Percentiles rank a stretch among this genome's conserved stretches.
phyloP scores from a whole-genome alignment of 176 grass and related monocot species.

The Oryza rufipogon region DNA sequence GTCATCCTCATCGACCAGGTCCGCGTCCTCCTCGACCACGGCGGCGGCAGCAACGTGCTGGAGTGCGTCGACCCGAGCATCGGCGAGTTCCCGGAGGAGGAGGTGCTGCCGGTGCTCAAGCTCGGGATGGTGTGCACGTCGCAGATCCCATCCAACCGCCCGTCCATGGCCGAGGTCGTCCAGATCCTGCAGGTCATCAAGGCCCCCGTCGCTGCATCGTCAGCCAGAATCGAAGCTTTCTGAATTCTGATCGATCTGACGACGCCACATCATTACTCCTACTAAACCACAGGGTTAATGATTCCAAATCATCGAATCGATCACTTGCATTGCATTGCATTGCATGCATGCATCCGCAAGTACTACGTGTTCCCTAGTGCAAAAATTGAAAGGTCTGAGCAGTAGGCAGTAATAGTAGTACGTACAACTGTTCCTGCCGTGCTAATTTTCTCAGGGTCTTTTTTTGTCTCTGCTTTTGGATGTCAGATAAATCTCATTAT shows the following conservation, averaged over 20 bases:
- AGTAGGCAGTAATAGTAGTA: not conserved
- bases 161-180: slow-evolving; percentile 93
- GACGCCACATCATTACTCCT: not conserved
- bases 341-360: not conserved
- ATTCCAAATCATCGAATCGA: not conserved
- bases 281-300: not conserved
- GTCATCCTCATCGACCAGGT: slow-evolving; percentile 80
- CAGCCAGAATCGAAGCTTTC: slow-evolving; percentile 52
- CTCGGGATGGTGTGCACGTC: slow-evolving; percentile 93
- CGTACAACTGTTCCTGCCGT: not conserved
- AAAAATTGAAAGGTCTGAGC: not conserved
- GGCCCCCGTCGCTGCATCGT: slow-evolving; percentile 50
- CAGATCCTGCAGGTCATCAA: slow-evolving; percentile 98
- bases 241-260: not conserved
- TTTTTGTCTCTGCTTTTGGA: not conserved
- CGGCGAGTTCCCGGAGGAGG: slow-evolving; percentile 80
- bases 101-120: slow-evolving; percentile 93
- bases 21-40: slow-evolving; percentile 64
- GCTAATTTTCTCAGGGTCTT: not conserved
- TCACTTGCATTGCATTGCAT: not conserved
- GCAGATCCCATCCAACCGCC: slow-evolving; percentile 87
- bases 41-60: slow-evolving; percentile 69
- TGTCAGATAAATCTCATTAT: not conserved
- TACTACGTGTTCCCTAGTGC: not conserved
- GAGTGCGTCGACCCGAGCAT: slow-evolving; percentile 75